Base-by-base conservation (phyloP, 169 alveolate genomes). In the Plasmodium vinckei region DNA sequence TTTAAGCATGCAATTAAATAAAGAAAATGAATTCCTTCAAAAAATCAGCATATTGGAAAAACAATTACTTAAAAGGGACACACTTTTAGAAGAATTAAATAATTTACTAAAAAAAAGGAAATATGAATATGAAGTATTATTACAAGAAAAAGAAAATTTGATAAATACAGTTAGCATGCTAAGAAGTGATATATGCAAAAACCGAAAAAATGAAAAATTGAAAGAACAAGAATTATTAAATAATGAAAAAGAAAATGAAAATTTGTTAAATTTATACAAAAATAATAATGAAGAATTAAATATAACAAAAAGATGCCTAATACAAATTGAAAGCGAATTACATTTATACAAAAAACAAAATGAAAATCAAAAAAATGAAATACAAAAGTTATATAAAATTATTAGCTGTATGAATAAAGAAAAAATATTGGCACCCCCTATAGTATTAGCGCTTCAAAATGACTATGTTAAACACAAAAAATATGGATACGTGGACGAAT, bases 221-320 rank as follows among this genome's bases (percentile, higher is more conserved):
- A 84, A 84, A 51, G 87, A 84, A 46, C 72, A 84, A 59, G 87
- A 70, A 84, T 56, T 19, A 23, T 21, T 69, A 84, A 27, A 57
- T 69, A 70, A 84, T 69, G 91, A 84, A 69, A 84, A 84, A 57
- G 49, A 84, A 59, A 70, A 72, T 69, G 91, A 84, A 47, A 84
- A 84, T 44, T 70, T 84, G 23, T 39, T 84, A 69, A 68, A 84
- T 54, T 63, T 84, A 64, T 84, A 84, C 47, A 68, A 84, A 70
- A 84, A 84, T 84, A 84, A 68, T 84, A 84, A 84, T 59, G 91
- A 84, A 69, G 91, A 84, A 84, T 70, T 84, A 27, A 57, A 84
- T 49, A 51, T 84, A 49, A 84, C 91, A 23, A 84, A 84, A 72
- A 84, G 91, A 57, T 84, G 91, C 21, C 60, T 84, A 84, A 84